Evolutionary conservation across 352 stramenopile genomes (phyloP), one percentile per base, ranked within the genome.

Genomic region (Globisporangium rhizosaccharum): DNA sequence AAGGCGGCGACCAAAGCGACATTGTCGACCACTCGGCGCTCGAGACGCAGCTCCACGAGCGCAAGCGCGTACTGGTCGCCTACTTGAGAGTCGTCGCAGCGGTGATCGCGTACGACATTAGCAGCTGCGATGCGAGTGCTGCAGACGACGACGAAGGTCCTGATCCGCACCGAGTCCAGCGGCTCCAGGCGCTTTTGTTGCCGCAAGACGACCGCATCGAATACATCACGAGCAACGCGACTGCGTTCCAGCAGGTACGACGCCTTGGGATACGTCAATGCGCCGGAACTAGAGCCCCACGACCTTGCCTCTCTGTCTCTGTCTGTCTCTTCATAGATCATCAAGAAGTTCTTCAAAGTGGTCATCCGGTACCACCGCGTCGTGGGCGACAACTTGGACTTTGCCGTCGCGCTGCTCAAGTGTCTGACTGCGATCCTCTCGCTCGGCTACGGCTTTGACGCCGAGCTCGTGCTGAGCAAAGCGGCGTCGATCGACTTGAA

Each of bases 301-400:
- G 11, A 17, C 1, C n/a, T 20, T 14, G 23, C 18, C 20, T 18
- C 10, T 0, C 25, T 41, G 17, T 23, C 18, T 47, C 14, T 48
- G 42, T 28, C 7, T 60, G 6, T 14, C 26, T 14, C 15, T 20
- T 28, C 47, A n/a, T 23, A 71, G 63, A 66, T 71, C 25, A n/a
- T 71, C 44, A 65, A 63, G 30, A 59, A 59, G 23, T 68, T 65
- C 51, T 71, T 73, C 53, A 66, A 63, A n/a, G 59, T 56, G 12
- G 33, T 71, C 15, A 61, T 65, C 28, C 52, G 53, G 11, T 73
- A 68, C 42, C 51, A 68, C 37, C 47, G 63, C 23, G 48, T 68
- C 26, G 63, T 73, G 0, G 63, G 56, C 9, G 51, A 62, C 7
- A 54, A 73, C 44, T 23, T 73, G 15, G 56, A 56, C 8, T 61